Evolutionary conservation across 177 flowering plant species (phyloP).

Genomic region (Vitis hybrid): DNA sequence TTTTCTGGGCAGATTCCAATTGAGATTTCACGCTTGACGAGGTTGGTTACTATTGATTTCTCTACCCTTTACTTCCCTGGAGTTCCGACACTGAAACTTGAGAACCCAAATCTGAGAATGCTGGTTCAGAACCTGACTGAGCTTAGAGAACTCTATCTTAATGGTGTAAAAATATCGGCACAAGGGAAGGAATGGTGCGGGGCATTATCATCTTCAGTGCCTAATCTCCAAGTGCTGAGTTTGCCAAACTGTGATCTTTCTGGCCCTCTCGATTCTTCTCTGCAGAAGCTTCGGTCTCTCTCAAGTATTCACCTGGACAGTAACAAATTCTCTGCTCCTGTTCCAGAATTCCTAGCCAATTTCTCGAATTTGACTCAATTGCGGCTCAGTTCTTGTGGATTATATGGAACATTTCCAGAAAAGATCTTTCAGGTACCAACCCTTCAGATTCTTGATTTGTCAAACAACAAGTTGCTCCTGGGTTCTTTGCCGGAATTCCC

Average conservation of each 20-base stretch:
- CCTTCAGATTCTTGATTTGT: too few relatives aligned
- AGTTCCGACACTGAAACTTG: too few relatives aligned
- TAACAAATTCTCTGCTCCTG: rapidly evolving
- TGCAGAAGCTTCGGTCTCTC: too few relatives aligned
- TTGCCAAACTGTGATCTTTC: slow-evolving; percentile 14
- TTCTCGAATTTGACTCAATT: too few relatives aligned
- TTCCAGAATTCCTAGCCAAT: too few relatives aligned
- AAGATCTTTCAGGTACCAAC: too few relatives aligned
- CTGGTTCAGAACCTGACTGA: not conserved
- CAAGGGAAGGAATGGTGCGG: slow-evolving; percentile 15
- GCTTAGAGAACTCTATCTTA: too few relatives aligned
- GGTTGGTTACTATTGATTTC: not conserved
- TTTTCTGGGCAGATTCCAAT: slow-evolving; percentile 27
- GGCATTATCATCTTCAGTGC: slow-evolving; percentile 18
- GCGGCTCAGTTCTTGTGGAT: too few relatives aligned
- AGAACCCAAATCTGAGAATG: too few relatives aligned
- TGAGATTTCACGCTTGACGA: slow-evolving; percentile 3
- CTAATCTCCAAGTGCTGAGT: slow-evolving; percentile 16
- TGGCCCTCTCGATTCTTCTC: slow-evolving; percentile 6
- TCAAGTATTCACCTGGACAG: rapidly evolving
- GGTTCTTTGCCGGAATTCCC: slow-evolving; percentile 16
- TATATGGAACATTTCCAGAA: too few relatives aligned
- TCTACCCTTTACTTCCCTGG: rapidly evolving
- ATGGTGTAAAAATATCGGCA: slow-evolving; percentile 1
- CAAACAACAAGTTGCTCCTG: too few relatives aligned